These are phyloP conservation scores for Zygotorulaspora sp. DNA, from an alignment of 805 yeast species.

Conservation along the genomic window DNA sequence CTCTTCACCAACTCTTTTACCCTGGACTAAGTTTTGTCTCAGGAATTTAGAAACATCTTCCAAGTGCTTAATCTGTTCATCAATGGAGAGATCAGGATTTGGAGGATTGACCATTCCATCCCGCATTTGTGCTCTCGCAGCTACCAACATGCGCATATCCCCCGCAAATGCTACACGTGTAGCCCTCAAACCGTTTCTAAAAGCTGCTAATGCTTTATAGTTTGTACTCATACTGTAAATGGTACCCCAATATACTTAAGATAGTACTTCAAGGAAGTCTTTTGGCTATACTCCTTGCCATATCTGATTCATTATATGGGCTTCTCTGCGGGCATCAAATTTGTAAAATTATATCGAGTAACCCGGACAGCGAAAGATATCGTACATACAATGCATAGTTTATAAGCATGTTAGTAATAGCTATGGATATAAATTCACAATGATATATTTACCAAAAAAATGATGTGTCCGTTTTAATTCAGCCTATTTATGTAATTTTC, in stretches of 20 bases:
- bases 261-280: neutral
- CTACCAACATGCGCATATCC: constrained; percentile 43
- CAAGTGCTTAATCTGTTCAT: constrained; percentile 51
- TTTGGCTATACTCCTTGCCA: no score
- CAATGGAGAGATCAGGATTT: constrained; percentile 45
- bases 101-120: constrained; percentile 44
- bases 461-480: no score
- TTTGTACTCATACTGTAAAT: constrained; percentile 8
- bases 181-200: constrained; percentile 63
- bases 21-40: constrained; percentile 82
- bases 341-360: no score
- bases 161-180: constrained; percentile 53
- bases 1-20: constrained; percentile 40
- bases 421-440: no score
- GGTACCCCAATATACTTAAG: neutral
- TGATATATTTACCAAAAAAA: no score
- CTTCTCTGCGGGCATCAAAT: no score
- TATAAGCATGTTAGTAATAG: no score
- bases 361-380: no score
- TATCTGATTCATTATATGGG: no score
- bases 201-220: constrained; percentile 45
- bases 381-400: no score
- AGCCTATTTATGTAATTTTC: no score
- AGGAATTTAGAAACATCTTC: constrained; percentile 70
- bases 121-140: constrained; percentile 59